Evolutionary conservation across 352 stramenopile genomes (phyloP).

Genomic region (Phytophthora brassicae): DNA sequence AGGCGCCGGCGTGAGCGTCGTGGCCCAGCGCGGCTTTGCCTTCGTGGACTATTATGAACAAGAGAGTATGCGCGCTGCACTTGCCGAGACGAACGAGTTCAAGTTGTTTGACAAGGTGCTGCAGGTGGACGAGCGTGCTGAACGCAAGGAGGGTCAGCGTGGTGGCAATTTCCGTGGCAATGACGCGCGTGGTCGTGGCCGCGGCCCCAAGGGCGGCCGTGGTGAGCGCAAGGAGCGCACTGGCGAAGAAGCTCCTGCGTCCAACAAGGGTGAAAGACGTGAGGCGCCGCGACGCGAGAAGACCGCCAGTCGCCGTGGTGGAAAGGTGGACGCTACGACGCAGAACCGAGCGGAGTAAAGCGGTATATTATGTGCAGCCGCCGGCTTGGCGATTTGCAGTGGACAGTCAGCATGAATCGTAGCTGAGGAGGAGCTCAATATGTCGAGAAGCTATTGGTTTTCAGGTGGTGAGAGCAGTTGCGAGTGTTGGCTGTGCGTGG

Average conservation of each 20-base stretch:
- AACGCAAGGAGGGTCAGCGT: slow-evolving; percentile 73
- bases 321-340: slow-evolving; percentile 56
- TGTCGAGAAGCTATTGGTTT: slow-evolving; percentile 12
- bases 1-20: slow-evolving; percentile 69
- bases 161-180: slow-evolving; percentile 55
- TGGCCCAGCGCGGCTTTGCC: slow-evolving; percentile 60
- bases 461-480: neutral
- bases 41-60: slow-evolving; percentile 85
- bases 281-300: slow-evolving; percentile 60
- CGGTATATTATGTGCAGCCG: slow-evolving; percentile 33
- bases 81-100: slow-evolving; percentile 67
- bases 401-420: slow-evolving; percentile 1
- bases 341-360: slow-evolving; percentile 53
- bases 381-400: slow-evolving; percentile 13
- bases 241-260: slow-evolving; percentile 43
- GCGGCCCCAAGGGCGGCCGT: slow-evolving; percentile 49
- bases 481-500: slow-evolving; percentile 17
- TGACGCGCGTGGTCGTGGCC: slow-evolving; percentile 47
- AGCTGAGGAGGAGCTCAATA: slow-evolving; percentile 10
- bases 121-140: slow-evolving; percentile 67
- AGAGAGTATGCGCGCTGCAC: slow-evolving; percentile 73
- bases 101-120: slow-evolving; percentile 78
- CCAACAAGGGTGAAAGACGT: slow-evolving; percentile 40
- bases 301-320: slow-evolving; percentile 57
- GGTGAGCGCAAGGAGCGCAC: slow-evolving; percentile 75